phyloP scores from a whole-genome alignment of 2,329 filamentous ascomycete genomes.

The Talaromyces sp. region DNA sequence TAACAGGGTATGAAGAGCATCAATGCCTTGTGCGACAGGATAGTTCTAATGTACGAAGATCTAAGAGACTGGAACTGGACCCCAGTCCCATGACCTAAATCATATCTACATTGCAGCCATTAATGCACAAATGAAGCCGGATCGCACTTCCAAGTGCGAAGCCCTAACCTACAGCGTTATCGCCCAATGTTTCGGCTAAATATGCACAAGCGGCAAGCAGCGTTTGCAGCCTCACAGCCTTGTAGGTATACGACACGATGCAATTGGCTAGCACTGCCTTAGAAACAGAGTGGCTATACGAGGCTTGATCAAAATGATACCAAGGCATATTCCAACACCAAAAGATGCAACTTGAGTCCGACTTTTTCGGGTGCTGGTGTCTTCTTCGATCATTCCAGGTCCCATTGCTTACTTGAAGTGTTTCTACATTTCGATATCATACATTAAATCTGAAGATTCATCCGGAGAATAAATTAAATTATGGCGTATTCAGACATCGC shows the following conservation, averaged over 20 bases:
- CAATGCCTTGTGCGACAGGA: no score
- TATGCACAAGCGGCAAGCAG: neutral
- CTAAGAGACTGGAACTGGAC: neutral
- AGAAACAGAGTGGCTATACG: no score
- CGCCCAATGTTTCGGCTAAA: neutral
- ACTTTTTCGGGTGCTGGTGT: no score
- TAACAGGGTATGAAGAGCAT: neutral
- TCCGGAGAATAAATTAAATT: neutral
- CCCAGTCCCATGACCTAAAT: neutral
- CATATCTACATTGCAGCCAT: neutral
- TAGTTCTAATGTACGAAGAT: no score
- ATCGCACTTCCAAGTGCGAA: neutral
- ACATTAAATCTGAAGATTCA: no score
- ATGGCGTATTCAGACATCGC: neutral
- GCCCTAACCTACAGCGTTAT: neutral
- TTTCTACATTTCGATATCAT: no score
- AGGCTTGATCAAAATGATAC: no score
- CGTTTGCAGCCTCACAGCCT: neutral
- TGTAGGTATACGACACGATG: neutral
- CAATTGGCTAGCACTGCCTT: neutral
- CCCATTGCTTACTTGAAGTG: no score
- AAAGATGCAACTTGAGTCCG: neutral
- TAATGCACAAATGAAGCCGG: neutral
- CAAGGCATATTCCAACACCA: neutral
- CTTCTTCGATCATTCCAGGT: no score